Percentiles rank a stretch among this genome's conserved stretches.
Conservation (phyloP, 2,329 filamentous ascomycete species). For the Phoma sp. region DNA sequence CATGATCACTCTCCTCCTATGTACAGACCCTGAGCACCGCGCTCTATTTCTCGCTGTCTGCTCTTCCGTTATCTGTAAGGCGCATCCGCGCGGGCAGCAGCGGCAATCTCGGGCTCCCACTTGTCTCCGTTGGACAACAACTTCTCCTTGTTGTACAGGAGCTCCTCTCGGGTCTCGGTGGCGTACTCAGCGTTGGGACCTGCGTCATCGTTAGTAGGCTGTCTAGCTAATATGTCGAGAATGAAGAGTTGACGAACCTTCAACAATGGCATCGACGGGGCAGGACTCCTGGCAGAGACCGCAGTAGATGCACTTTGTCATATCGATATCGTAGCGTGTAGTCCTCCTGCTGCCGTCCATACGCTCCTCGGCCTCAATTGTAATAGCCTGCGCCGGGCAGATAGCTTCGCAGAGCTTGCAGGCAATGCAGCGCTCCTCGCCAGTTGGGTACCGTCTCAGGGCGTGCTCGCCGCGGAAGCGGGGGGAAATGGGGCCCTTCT, state of each 20-base stretch:
- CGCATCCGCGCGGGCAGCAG: constrained; percentile 88
- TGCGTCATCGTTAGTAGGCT: constrained; percentile 37
- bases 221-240: not conserved
- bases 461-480: constrained; percentile 99
- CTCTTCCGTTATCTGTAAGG: constrained; percentile 64
- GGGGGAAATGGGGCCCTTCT: constrained; percentile 97
- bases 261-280: constrained; percentile 93
- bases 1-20: constrained; percentile 36
- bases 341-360: constrained; percentile 94
- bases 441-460: constrained; percentile 92
- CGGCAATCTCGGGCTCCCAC: constrained; percentile 97
- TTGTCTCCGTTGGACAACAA: constrained; percentile 74
- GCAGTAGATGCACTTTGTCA: constrained; percentile 99
- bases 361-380: constrained; percentile 98
- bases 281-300: constrained; percentile 99
- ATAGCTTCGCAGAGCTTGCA: constrained; percentile 99
- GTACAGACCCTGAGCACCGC: constrained; percentile 34
- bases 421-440: constrained; percentile 98
- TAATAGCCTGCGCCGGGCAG: constrained; percentile 97
- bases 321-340: constrained; percentile 98
- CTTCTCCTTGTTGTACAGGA: constrained; percentile 98
- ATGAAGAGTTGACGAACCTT: constrained; percentile 60
- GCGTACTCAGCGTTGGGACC: constrained; percentile 77
- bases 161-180: constrained; percentile 84
- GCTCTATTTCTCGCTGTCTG: constrained; percentile 37